These are phyloP conservation scores for Lactuca sativa DNA, from an alignment of 129 eudicot genomes.

Conservation along the genomic window DNA sequence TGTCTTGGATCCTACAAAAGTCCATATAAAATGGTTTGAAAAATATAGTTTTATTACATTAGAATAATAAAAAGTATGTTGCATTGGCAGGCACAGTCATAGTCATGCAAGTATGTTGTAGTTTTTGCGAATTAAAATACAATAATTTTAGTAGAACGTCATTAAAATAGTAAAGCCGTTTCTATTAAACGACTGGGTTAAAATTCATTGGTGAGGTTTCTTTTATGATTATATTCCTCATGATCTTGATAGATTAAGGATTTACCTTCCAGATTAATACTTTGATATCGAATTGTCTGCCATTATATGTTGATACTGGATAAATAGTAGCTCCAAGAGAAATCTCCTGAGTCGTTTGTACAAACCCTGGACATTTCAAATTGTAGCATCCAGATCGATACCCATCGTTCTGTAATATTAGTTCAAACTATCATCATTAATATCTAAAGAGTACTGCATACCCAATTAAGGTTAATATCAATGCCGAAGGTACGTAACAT, in stretches of 20 bases:
- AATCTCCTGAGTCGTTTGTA: conserved; percentile 5
- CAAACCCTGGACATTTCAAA: conserved; percentile 5
- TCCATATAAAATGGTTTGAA: not conserved
- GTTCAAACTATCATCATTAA: not conserved
- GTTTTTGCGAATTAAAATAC: too few species aligned
- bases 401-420: not conserved
- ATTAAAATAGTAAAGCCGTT: too few species aligned
- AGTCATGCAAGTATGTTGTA: not conserved
- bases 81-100: not conserved
- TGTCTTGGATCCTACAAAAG: conserved; percentile 9
- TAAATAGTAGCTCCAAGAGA: conserved; percentile 5
- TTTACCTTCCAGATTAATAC: conserved; percentile 10
- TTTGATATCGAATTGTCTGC: not conserved
- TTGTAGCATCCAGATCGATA: conserved; percentile 6
- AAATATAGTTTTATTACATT: not conserved
- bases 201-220: not conserved
- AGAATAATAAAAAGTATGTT: not conserved
- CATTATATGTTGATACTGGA: not conserved
- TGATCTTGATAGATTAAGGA: not conserved
- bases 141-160: not conserved
- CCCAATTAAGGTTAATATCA: too few species aligned
- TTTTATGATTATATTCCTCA: not conserved
- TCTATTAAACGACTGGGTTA: too few species aligned
- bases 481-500: too few species aligned
- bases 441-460: too few species aligned